phyloP scores from a whole-genome alignment of 495 filamentous ascomycete genomes.

The Podospora didyma region DNA sequence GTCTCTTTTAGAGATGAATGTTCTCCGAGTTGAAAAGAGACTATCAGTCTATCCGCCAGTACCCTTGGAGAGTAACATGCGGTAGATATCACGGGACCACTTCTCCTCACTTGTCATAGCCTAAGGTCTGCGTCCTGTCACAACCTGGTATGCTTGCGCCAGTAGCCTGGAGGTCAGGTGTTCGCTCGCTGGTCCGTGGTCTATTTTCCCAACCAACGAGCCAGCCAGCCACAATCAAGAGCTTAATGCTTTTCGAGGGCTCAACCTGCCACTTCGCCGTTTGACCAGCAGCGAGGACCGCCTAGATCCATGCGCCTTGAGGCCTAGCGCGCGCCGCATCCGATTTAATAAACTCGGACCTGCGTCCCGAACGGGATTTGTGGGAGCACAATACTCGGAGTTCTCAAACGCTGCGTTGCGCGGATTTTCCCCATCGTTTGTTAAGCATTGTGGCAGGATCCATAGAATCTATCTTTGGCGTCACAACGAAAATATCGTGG shows the following conservation, averaged over 20 bases:
- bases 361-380: no score
- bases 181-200: neutral
- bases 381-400: neutral
- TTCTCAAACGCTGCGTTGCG: no score
- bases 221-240: conserved; percentile 4
- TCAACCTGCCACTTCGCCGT: neutral
- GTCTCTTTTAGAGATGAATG: no score
- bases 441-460: neutral
- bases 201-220: neutral
- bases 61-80: no score
- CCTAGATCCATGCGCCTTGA: neutral
- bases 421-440: neutral
- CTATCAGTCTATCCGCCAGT: no score
- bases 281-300: neutral
- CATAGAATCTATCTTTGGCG: no score
- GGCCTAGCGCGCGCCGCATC: neutral
- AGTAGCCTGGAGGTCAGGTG: neutral
- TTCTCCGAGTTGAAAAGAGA: no score
- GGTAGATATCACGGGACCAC: neutral
- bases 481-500: no score
- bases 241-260: conserved; percentile 6
- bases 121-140: neutral
- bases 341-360: no score
- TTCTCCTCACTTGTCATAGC: neutral
- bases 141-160: neutral